Evolutionary conservation across 306 rosid species (phyloP).

Genomic region (Rosa rugosa): DNA sequence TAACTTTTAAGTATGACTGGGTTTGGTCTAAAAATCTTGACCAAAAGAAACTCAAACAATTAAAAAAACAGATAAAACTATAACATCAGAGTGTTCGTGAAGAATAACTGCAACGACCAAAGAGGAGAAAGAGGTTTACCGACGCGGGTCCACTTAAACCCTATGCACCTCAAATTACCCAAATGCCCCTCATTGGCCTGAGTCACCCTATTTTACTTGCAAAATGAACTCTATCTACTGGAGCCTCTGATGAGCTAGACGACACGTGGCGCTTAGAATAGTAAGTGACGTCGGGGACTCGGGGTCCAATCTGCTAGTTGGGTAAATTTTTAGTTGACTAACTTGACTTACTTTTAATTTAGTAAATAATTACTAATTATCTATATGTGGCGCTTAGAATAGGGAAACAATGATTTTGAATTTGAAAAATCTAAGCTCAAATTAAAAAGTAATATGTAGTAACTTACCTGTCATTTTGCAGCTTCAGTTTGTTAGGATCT

Average conservation of each 20-base stretch:
- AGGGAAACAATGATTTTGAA: background rate
- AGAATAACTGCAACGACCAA: slow-evolving; percentile 39
- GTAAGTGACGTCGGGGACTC: too few species aligned
- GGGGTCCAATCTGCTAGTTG: too few species aligned
- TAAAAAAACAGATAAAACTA: background rate
- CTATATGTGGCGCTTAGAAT: background rate
- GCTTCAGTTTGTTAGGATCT: background rate
- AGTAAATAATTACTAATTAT: too few species aligned
- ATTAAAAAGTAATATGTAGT: background rate
- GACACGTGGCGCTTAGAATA: background rate
- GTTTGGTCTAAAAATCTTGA: background rate
- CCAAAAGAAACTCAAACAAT: background rate
- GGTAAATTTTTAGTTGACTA: too few species aligned
- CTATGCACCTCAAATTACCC: slow-evolving; percentile 1
- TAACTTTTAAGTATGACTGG: background rate
- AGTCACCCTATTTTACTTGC: background rate
- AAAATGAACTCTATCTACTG: too few species aligned
- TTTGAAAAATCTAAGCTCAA: background rate
- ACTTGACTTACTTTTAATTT: too few species aligned
- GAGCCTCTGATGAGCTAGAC: too few species aligned
- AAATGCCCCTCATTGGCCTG: slow-evolving; percentile 1
- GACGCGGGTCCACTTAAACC: slow-evolving; percentile 22
- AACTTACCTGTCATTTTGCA: background rate
- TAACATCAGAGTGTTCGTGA: slow-evolving; percentile 29
- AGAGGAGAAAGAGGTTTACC: slow-evolving; percentile 48